phyloP scores from a whole-genome alignment of 2,329 filamentous ascomycete genomes.

The Aureobasidium sp. region DNA sequence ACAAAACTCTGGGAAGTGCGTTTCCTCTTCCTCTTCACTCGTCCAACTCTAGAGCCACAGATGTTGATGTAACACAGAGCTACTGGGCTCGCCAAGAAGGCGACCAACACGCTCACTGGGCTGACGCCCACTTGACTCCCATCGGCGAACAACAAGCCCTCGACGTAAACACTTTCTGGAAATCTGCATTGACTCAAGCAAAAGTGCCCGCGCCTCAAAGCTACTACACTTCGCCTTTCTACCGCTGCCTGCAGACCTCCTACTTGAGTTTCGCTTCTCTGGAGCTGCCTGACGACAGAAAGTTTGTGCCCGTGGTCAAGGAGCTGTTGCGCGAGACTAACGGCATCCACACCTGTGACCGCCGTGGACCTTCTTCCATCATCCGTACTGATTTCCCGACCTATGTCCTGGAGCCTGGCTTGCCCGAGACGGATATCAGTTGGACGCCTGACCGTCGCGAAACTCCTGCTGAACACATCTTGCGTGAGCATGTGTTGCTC shows the following conservation, averaged over 20 bases:
- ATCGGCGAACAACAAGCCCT: slow-evolving; percentile 49
- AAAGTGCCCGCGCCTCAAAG: slow-evolving; percentile 53
- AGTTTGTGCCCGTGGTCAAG: slow-evolving; percentile 55
- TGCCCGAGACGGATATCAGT: slow-evolving; percentile 52
- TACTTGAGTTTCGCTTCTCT: slow-evolving; percentile 49
- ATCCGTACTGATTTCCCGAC: slow-evolving; percentile 48
- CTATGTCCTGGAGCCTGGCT: slow-evolving; percentile 54
- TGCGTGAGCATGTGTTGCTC: slow-evolving; percentile 33
- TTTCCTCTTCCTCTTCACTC: background rate
- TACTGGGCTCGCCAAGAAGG: slow-evolving; percentile 57
- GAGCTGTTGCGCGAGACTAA: slow-evolving; percentile 59
- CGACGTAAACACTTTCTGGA: slow-evolving; percentile 53
- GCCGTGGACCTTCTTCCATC: slow-evolving; percentile 48
- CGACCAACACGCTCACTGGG: slow-evolving; percentile 51
- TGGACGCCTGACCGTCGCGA: slow-evolving; percentile 42
- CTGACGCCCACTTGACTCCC: slow-evolving; percentile 52
- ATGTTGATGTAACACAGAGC: background rate
- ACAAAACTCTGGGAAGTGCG: slow-evolving; percentile 21
- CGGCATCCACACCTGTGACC: slow-evolving; percentile 62
- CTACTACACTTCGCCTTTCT: slow-evolving; percentile 58
- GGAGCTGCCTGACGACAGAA: slow-evolving; percentile 42
- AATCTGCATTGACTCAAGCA: slow-evolving; percentile 42
- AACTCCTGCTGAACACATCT: slow-evolving; percentile 41
- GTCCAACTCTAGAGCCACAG: background rate
- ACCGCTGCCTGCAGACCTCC: slow-evolving; percentile 54